Base-by-base conservation (phyloP, 169 alveolate species). In the Cyclospora cayetanensis region DNA sequence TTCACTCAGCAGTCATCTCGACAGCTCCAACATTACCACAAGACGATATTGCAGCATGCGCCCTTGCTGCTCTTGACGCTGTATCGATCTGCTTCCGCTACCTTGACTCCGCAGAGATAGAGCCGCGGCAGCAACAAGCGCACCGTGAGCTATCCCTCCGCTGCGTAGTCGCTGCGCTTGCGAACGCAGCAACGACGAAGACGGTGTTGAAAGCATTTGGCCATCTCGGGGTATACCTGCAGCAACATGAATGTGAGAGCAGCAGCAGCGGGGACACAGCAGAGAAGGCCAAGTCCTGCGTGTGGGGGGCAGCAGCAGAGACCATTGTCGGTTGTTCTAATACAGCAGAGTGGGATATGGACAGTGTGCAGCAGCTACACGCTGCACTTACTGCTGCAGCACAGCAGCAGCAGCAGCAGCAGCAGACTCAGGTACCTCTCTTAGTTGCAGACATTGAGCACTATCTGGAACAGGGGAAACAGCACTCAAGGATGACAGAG, bases 251-350 rank as follows among this genome's bases (percentile, higher is more conserved):
- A 7, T 70, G 83, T 53, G 9, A 53, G 43, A 35, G 83, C 83
- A 34, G 50, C 83, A 70, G 83, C 83, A 35, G 55, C 50, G 25
- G 55, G 4, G 53, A 25, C 27, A 39, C 34, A 18, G 35, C 43
- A n/a, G 79, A 66, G 43, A 37, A 22, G 43, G 37, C 55, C 50
- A 37, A 70, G 55, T 11, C n/a, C 15, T 70, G 83, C 83, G 4
- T 70, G 53, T 70, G 83, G 83, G 83, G 53, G 20, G 83, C 83
- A 70, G 83, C 83, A 70, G 83, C 83, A 70, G 83, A 70, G 83
- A 37, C 83, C 9, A 2, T 70, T 1, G 53, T 37, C 20, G 83
- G 83, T 53, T 70, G 83, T 53, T 70, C 53, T 2, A 53, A 70
- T 35, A 31, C 50, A 0, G 37, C 55, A 9, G 55, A 50, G 9